phyloP scores from a whole-genome alignment of 768 basidiomycete species.

The Cubamyces sp. region DNA sequence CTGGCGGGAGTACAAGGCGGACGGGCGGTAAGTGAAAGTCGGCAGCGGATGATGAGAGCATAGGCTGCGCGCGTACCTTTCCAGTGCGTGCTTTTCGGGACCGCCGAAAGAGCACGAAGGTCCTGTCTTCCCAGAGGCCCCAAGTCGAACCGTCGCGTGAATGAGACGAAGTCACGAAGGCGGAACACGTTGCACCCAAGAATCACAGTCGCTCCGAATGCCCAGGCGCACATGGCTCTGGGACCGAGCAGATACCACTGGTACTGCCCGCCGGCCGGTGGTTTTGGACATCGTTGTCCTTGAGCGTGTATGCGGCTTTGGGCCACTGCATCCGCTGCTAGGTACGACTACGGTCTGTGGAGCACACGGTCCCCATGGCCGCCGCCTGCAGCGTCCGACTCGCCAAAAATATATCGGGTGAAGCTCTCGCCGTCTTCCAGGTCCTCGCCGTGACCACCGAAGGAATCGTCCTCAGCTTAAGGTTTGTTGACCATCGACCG shows the following conservation, averaged over 20 bases:
- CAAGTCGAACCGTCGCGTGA: conserved; percentile 4
- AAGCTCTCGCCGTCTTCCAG: not conserved
- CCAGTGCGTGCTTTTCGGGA: conserved; percentile 8
- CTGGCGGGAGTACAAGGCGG: conserved; percentile 1
- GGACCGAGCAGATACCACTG: too few relatives aligned
- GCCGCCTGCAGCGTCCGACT: not conserved
- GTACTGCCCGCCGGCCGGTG: too few relatives aligned
- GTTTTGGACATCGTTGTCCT: not conserved
- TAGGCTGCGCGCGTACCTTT: not conserved
- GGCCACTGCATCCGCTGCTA: not conserved
- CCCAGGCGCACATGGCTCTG: not conserved
- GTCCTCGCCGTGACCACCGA: not conserved
- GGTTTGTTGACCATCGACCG: not conserved
- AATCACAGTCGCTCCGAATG: not conserved
- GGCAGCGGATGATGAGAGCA: not conserved
- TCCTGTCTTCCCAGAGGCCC: not conserved
- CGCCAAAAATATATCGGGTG: not conserved
- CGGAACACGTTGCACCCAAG: conserved; percentile 1
- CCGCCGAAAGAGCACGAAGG: not conserved
- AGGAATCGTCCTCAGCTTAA: not conserved
- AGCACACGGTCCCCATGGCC: not conserved
- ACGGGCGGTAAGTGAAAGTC: not conserved
- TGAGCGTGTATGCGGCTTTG: not conserved
- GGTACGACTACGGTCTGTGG: not conserved
- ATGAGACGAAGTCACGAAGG: not conserved